Evolutionary conservation across 305 asterid genomes (phyloP).

Genomic region (Solanum hybrid): DNA sequence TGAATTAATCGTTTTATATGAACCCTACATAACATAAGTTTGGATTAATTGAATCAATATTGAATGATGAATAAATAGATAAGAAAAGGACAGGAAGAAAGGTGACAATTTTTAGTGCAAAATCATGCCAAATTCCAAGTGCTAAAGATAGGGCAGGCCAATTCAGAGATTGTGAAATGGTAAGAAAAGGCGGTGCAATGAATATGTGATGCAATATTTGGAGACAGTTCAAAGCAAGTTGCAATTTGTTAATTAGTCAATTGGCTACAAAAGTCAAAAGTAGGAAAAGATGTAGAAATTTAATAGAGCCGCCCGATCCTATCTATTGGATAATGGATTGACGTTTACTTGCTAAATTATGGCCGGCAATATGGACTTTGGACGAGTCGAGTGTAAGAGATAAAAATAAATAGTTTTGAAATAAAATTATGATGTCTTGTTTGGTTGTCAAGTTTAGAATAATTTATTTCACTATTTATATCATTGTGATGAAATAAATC

Average conservation of each 20-base stretch:
- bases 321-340: constrained; percentile 4
- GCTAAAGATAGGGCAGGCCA: background rate
- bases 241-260: background rate
- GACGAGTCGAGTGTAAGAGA: accelerated
- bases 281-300: background rate
- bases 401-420: too few relatives aligned
- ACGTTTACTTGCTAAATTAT: background rate
- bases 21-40: background rate
- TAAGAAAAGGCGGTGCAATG: background rate
- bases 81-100: background rate
- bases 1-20: background rate
- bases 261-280: background rate
- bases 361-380: constrained; percentile 1
- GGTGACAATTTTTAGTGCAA: background rate
- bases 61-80: background rate
- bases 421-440: too few relatives aligned
- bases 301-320: background rate
- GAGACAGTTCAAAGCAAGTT: background rate
- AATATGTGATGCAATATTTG: background rate
- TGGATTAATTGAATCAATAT: background rate
- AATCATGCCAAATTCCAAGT: background rate
- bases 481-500: too few relatives aligned
- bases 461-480: accelerated
- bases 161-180: background rate
- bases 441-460: background rate